A percentile compares a stretch with the other conserved stretches of the same genome.
These are phyloP conservation scores for Cephalotrichum gorgonifer DNA, from an alignment of 2,329 filamentous ascomycete species.

Conservation along the genomic window DNA sequence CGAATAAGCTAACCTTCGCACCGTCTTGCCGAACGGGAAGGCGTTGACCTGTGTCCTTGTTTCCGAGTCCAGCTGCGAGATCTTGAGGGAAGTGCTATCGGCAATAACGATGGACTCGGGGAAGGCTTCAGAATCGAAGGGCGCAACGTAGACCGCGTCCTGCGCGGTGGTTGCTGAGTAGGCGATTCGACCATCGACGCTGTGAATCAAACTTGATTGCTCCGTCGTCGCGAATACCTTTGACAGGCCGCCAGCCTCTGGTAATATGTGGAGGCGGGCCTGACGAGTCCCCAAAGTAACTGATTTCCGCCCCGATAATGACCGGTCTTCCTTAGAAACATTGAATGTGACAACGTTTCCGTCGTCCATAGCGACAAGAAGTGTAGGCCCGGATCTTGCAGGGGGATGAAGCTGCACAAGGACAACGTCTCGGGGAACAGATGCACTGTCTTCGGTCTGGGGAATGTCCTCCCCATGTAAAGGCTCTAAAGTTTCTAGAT, in stretches of 20 bases:
- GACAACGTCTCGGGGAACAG: conserved; percentile 72
- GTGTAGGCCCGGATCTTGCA: conserved; percentile 48
- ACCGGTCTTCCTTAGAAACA: conserved; percentile 49
- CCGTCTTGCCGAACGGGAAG: conserved; percentile 68
- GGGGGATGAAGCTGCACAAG: conserved; percentile 68
- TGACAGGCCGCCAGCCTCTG: conserved; percentile 54
- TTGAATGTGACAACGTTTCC: conserved; percentile 81
- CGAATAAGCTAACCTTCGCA: conserved; percentile 80
- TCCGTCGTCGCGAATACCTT: conserved; percentile 92
- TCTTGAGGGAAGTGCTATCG: conserved; percentile 63
- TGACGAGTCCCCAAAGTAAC: conserved; percentile 80
- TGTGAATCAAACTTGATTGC: conserved; percentile 88
- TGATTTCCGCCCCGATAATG: conserved; percentile 64
- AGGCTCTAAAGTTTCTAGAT: conserved; percentile 54
- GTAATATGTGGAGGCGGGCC: conserved; percentile 69
- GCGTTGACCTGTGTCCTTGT: conserved; percentile 81
- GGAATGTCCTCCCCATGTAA: conserved; percentile 55
- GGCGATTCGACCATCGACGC: conserved; percentile 73
- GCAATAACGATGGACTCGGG: conserved; percentile 74
- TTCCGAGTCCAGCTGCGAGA: conserved; percentile 73
- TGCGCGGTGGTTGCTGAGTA: conserved; percentile 93
- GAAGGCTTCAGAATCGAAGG: conserved; percentile 73
- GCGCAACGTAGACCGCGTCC: conserved; percentile 68
- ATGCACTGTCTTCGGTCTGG: conserved; percentile 53
- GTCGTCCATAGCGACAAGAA: conserved; percentile 87